phyloP scores from a whole-genome alignment of 1,284 basidiomycete genomes.

The Rhodofomes roseus region DNA sequence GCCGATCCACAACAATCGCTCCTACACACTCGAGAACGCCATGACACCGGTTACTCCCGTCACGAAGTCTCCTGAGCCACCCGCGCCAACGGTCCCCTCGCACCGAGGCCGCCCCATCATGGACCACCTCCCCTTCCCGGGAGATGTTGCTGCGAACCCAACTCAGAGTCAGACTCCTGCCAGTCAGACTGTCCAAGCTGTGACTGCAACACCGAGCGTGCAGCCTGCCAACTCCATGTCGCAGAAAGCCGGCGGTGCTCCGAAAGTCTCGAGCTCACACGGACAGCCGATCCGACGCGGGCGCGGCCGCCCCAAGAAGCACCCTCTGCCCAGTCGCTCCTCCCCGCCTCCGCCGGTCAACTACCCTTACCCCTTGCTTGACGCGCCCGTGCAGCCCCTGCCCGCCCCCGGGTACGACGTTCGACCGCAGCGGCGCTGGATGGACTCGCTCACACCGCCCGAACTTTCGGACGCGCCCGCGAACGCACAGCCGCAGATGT shows the following conservation, averaged over 20 bases:
- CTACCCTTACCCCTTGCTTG: constrained; percentile 16
- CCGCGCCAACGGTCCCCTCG: neutral
- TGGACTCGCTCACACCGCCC: neutral
- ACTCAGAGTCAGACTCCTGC: no score
- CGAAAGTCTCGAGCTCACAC: neutral
- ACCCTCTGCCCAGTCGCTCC: constrained; percentile 2
- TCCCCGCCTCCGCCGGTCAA: constrained; percentile 12
- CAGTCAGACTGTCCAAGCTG: no score
- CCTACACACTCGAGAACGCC: constrained; percentile 5
- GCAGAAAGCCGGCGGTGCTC: no score
- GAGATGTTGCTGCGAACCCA: neutral
- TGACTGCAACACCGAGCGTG: no score
- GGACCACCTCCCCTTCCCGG: neutral
- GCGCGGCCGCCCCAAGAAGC: constrained; percentile 21
- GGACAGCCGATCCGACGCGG: constrained; percentile 10
- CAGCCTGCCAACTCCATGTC: no score
- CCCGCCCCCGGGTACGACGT: neutral
- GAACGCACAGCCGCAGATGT: constrained; percentile 3
- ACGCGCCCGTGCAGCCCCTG: neutral
- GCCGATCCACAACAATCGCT: neutral
- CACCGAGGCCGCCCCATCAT: neutral
- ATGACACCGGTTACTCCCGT: neutral
- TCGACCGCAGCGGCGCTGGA: neutral
- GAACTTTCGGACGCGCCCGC: neutral
- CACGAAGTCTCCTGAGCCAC: neutral